Evolutionary conservation across 371 early-diverging fungal genomes (phyloP), one percentile per base, ranked within the genome.

Genomic region (Mitosporidium daphniae): DNA sequence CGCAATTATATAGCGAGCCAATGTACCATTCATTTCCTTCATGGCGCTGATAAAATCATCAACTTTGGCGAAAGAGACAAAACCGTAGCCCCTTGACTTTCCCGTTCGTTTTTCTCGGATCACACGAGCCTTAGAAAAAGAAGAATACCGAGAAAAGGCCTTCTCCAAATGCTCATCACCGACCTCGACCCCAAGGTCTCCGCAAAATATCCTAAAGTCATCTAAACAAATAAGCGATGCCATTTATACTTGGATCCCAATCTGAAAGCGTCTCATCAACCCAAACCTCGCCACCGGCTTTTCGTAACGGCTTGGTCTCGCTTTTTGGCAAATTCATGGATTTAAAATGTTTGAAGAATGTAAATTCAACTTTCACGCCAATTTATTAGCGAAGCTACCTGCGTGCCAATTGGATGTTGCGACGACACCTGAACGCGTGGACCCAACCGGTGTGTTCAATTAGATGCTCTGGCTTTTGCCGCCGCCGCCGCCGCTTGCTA

Each of bases 241-340:
- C 27, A n/a, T n/a, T n/a, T n/a, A n/a, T 52, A 61, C 61, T 57
- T 8, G 53, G 45, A 28, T 75, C 73, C 77, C 82, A 86, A 19
- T 77, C 73, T 20, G 48, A 46, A 18, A 86, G 39, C 2, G 74
- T 58, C n/a, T 51, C 36, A 33, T 86, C 89, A 34, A 74, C 71
- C 89, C 89, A 86, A 6, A 66, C 54, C 41, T 73, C 62, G 7
- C 84, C 89, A 22, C 70, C 89, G 0, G 80, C 86, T 11, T 53
- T 48, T 17, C 86, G 44, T 16, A 73, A 38, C n/a, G n/a, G n/a
- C n/a, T n/a, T n/a, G n/a, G n/a, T n/a, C n/a, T n/a, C n/a, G n/a
- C n/a, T n/a, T n/a, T n/a, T n/a, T n/a, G n/a, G n/a, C n/a, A n/a
- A n/a, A n/a, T n/a, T n/a, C n/a, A n/a, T n/a, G n/a, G n/a, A n/a